Base-by-base conservation (phyloP, 2,329 filamentous ascomycete species). In the Aaosphaeria pasadenensis region DNA sequence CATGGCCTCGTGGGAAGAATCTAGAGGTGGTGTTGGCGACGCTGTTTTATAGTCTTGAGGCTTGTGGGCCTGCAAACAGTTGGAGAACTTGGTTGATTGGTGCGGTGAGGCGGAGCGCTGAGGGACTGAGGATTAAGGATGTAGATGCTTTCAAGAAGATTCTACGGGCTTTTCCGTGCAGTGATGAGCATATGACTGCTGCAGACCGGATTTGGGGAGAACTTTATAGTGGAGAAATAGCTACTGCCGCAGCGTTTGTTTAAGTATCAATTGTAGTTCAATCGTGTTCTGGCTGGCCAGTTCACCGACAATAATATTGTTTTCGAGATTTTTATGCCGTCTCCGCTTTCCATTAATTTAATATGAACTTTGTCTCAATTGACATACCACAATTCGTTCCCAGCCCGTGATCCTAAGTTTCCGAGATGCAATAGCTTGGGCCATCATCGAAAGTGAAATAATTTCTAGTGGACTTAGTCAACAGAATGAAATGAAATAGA, bases 11-110 rank as follows among this genome's bases (percentile, higher is more conserved):
- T 11, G 55, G 55, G 5, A 56, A 51, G 30, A 49, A 41, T 30
- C 45, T 61, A 5, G 55, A 61, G 39, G 53, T 53, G 1, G 42
- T 61, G 1, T 24, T 59, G 13, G 52, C 45, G 28, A 54, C 55
- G n/a, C 49, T 61, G 7, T 51, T 58, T 38, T 56, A 59, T 35
- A 52, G 48, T 30, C 28, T 58, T 17, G 58, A 61, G 39, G 50
- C 49, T 7, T 58, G 56, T 38, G 48, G 47, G 4, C 43, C 44
- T 33, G n/a, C 11, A 24, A 47, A 47, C 39, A 46, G 44, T 29
- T 54, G 53, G 56, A 44, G 55, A 33, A 24, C 31, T 11, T 59
- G 54, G 54, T 50, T 46, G 24, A 32, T 59, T 7, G 45, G 48
- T 5, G 45, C 47, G 3, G 11, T 54, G 31, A 42, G 51, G 29